Evolutionary conservation across 176 grass and related monocot species (phyloP), one percentile per base, ranked within the genome.

Genomic region (Bonia amplexicaulis): DNA sequence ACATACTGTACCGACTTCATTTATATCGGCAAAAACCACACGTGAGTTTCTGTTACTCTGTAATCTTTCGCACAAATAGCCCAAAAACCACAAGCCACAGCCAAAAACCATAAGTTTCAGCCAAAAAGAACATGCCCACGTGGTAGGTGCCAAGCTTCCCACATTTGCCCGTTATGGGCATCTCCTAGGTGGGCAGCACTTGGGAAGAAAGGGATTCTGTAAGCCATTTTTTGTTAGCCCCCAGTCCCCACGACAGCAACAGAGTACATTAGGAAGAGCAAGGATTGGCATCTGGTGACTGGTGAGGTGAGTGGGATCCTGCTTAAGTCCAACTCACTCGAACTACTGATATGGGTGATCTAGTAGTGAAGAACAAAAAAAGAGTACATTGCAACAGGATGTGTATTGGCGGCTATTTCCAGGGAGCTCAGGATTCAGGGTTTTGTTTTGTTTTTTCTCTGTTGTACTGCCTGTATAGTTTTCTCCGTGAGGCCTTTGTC

Each of bases 101-200:
- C n/a, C n/a, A n/a, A n/a, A n/a, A n/a, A n/a, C n/a, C n/a, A n/a
- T n/a, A n/a, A n/a, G n/a, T n/a, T n/a, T n/a, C n/a, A n/a, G n/a
- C n/a, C n/a, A n/a, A n/a, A n/a, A n/a, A n/a, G n/a, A n/a, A n/a
- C n/a, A n/a, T n/a, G n/a, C n/a, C n/a, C n/a, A n/a, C n/a, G 33
- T 23, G 41, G 41, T 78, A 6, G 51, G 51, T 61, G 48, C 40
- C 61, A 58, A 79, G 23, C 25, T 31, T 71, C 66, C 49, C 58
- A 73, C 58, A 85, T 59, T 82, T 44, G 58, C 55, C 57, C 86
- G 60, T 60, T 57, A 59, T 67, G 62, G 25, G 72, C 72, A 88
- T 85, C 70, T 85, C 63, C 68, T 81, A 84, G 79, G 26, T 79
- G 71, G 61, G 71, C 62, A 52, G 82, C 64, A 77, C 65, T 61